Evolutionary conservation across 495 filamentous ascomycete species (phyloP).

Genomic region (Mytilinidion resinicola): DNA sequence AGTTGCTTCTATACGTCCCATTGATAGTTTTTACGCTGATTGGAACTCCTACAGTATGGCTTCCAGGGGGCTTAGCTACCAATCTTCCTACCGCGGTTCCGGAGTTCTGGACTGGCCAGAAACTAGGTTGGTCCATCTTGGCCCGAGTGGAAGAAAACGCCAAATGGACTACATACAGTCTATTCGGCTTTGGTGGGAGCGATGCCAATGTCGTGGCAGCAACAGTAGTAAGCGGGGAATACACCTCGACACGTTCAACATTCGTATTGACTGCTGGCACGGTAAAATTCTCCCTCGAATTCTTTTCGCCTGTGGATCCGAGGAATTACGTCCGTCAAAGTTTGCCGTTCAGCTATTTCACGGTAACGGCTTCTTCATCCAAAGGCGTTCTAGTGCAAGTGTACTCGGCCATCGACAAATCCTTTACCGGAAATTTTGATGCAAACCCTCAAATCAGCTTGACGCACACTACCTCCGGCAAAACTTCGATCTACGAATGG

Average conservation of each 20-base stretch:
- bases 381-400: constrained; percentile 38
- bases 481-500: constrained; percentile 33
- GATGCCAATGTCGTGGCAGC: constrained; percentile 28
- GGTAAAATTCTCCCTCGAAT: constrained; percentile 41
- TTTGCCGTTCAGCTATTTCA: constrained; percentile 25
- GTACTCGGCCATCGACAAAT: constrained; percentile 46
- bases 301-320: constrained; percentile 21
- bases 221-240: constrained; percentile 36
- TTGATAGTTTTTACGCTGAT: background rate
- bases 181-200: constrained; percentile 42
- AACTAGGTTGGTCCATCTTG: constrained; percentile 45
- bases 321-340: constrained; percentile 16
- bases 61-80: constrained; percentile 38
- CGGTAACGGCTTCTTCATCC: constrained; percentile 15
- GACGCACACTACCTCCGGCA: constrained; percentile 25
- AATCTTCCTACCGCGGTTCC: constrained; percentile 40
- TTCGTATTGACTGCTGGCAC: constrained; percentile 42
- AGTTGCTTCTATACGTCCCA: background rate
- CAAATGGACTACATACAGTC: constrained; percentile 38
- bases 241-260: constrained; percentile 44
- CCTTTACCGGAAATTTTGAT: constrained; percentile 41
- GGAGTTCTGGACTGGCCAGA: constrained; percentile 48
- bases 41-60: constrained; percentile 36
- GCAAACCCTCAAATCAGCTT: constrained; percentile 29
- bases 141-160: constrained; percentile 41